phyloP scores from a whole-genome alignment of 176 grass and related monocot species.

The Dactylis glomerata region DNA sequence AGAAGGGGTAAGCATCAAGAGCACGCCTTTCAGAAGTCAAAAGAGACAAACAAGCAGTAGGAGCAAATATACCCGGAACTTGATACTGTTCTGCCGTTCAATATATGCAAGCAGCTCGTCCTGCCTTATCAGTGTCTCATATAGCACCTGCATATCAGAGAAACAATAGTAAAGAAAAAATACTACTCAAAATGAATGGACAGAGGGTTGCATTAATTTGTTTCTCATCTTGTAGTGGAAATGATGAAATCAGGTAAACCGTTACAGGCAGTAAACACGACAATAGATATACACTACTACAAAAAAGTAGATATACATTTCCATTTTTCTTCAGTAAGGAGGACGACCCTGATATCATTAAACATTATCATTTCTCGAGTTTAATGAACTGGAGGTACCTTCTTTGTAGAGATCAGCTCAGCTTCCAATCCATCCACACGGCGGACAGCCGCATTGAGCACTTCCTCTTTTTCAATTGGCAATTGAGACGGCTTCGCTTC shows the following conservation, averaged over 20 bases:
- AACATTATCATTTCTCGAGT: not conserved
- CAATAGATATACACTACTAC: not conserved
- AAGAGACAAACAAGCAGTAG: slow-evolving; percentile 6
- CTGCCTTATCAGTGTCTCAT: slow-evolving; percentile 74
- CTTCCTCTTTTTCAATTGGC: slow-evolving; percentile 79
- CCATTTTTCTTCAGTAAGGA: too few relatives aligned
- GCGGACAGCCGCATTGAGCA: slow-evolving; percentile 52
- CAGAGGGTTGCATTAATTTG: not conserved
- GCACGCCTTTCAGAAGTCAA: not conserved
- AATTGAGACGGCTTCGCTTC: slow-evolving; percentile 73
- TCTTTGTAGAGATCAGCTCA: slow-evolving; percentile 91
- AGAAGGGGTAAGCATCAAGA: not conserved
- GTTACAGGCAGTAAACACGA: not conserved
- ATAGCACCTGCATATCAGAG: slow-evolving; percentile 44
- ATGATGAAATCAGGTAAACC: not conserved
- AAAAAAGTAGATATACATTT: too few relatives aligned
- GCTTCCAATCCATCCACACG: slow-evolving; percentile 91
- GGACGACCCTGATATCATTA: too few relatives aligned
- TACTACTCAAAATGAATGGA: not conserved
- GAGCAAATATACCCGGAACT: slow-evolving; percentile 52
- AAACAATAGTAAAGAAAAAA: slow-evolving; percentile 4
- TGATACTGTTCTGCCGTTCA: slow-evolving; percentile 48
- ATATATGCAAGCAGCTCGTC: slow-evolving; percentile 85
- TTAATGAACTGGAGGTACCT: slow-evolving; percentile 45
- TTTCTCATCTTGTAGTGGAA: not conserved